Evolutionary conservation across 1,139 yeast species (phyloP).

Genomic region (Tardiomyces digboiensis): DNA sequence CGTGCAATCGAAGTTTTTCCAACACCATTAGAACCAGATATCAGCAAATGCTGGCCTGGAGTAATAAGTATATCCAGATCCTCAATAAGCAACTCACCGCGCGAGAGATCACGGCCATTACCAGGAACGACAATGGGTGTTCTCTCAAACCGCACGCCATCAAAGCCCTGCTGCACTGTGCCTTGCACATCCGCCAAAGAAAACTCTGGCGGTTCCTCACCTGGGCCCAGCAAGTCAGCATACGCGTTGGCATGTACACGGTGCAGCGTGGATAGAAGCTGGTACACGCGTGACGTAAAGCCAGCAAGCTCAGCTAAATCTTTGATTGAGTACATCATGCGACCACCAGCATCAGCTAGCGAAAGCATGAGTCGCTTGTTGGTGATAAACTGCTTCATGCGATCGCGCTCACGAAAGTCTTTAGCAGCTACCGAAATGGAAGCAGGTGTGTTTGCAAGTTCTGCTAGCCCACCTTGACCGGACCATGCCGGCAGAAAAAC

Average conservation of each 20-base stretch:
- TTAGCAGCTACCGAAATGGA: neutral
- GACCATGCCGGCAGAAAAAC: constrained; percentile 43
- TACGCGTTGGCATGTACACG: constrained; percentile 57
- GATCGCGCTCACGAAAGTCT: constrained; percentile 18
- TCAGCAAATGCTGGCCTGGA: constrained; percentile 62
- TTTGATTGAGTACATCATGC: constrained; percentile 90
- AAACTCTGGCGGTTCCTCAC: constrained; percentile 9
- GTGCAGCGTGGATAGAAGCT: constrained; percentile 65
- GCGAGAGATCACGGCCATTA: constrained; percentile 22
- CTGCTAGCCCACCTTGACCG: neutral
- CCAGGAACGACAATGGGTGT: constrained; percentile 76
- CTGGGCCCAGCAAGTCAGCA: constrained; percentile 2
- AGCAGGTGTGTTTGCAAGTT: neutral
- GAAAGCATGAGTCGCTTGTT: constrained; percentile 86
- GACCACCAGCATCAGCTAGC: constrained; percentile 93
- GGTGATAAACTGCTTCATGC: constrained; percentile 81
- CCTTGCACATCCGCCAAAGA: constrained; percentile 54
- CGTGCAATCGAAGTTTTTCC: constrained; percentile 88
- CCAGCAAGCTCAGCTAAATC: constrained; percentile 91
- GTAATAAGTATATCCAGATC: constrained; percentile 56
- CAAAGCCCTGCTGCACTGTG: constrained; percentile 69
- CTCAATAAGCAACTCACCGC: constrained; percentile 40
- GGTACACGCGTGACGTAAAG: constrained; percentile 79
- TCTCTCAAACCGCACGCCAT: constrained; percentile 74
- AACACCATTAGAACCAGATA: constrained; percentile 81